Evolutionary conservation across 169 alveolate genomes (phyloP), one percentile per base, ranked within the genome.

Genomic region (Cryptosporidium muris): DNA sequence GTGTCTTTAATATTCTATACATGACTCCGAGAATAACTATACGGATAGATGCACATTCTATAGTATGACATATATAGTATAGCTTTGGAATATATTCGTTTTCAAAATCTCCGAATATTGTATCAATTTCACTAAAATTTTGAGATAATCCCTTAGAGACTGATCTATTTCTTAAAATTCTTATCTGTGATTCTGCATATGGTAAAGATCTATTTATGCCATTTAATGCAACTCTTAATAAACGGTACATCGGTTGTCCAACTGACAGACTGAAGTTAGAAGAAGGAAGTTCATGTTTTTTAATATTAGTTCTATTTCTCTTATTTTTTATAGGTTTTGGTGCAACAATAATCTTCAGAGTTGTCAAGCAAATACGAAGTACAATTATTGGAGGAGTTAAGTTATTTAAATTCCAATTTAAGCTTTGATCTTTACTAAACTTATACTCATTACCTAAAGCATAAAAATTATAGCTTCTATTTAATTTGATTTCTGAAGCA

Each of bases 201-300:
- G 85, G 85, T 8, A 74, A 34, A 8, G 85, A 74, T 12, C 85
- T 74, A 43, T 60, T 74, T 11, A 74, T 74, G 16, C 85, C 54
- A 43, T 74, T 74, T 40, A 74, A 58, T 2, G 85, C 60, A n/a
- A 74, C 85, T 58, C 85, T 53, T 47, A 74, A 60, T 25, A 74
- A 36, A 58, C 85, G 54, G 25, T 74, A 74, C 36, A 74, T 6
- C 3, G 85, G 63, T 60, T 74, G 63, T 9, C 60, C 60, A 43
- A 74, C 51, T 5, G 45, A 58, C 25, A 25, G 25, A 25, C 25
- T 25, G 25, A n/a, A n/a, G 1, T 51, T n/a, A 51, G 14, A 25
- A 25, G 25, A 25, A 25, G 25, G 25, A 25, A 25, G 25, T 25
- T 25, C 25, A 25, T 25, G 25, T 25, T 25, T 25, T 25, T 54